Conservation (phyloP, 2,329 filamentous ascomycete genomes). For the Amesomyces nigricolor region DNA sequence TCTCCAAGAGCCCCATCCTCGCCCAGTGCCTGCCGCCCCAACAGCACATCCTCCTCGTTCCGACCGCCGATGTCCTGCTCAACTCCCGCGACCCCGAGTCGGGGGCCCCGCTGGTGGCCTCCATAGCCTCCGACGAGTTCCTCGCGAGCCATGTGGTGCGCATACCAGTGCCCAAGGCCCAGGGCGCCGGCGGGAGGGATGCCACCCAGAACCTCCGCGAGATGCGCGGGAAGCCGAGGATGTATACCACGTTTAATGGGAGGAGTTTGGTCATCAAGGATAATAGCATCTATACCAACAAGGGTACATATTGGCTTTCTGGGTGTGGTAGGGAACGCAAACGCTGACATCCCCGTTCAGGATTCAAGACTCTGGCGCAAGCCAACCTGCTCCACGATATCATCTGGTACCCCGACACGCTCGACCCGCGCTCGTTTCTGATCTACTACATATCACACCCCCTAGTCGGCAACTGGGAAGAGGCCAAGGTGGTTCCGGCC, state of each 20-base stretch:
- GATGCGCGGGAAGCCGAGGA: slow-evolving; percentile 85
- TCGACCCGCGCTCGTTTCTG: slow-evolving; percentile 89
- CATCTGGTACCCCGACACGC: slow-evolving; percentile 83
- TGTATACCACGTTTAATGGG: slow-evolving; percentile 88
- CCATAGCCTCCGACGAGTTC: slow-evolving; percentile 88
- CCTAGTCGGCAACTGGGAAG: slow-evolving; percentile 76
- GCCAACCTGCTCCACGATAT: slow-evolving; percentile 78
- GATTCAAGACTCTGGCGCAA: slow-evolving; percentile 87
- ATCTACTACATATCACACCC: slow-evolving; percentile 93
- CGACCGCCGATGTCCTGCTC: slow-evolving; percentile 85
- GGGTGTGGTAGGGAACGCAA: neutral
- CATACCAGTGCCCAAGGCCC: slow-evolving; percentile 54
- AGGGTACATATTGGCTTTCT: slow-evolving; percentile 51
- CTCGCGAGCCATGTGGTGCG: slow-evolving; percentile 94
- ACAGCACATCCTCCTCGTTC: slow-evolving; percentile 90
- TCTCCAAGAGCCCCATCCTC: slow-evolving; percentile 93
- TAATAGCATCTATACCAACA: slow-evolving; percentile 88
- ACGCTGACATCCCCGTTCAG: slow-evolving; percentile 39
- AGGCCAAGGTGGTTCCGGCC: slow-evolving; percentile 65
- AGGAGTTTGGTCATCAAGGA: slow-evolving; percentile 94
- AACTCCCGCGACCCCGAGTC: slow-evolving; percentile 83
- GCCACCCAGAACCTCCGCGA: slow-evolving; percentile 66
- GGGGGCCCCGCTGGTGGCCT: slow-evolving; percentile 68
- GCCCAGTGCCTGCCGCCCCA: slow-evolving; percentile 86
- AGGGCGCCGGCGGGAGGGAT: slow-evolving; percentile 51